Conservation (phyloP, 495 filamentous ascomycete species). For the Umbilicaria muhlenbergii region DNA sequence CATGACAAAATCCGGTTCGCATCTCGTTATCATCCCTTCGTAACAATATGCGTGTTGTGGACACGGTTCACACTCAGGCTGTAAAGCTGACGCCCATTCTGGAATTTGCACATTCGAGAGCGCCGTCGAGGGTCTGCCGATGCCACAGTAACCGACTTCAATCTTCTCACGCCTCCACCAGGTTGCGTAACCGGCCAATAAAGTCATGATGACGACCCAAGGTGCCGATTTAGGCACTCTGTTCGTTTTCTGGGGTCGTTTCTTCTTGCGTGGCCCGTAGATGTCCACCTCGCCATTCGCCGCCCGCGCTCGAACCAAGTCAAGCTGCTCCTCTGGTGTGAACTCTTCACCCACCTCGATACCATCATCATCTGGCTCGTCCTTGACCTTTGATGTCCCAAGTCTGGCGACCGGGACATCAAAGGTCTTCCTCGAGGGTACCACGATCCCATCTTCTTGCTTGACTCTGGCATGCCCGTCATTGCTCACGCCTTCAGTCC, state of each 20-base stretch:
- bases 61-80: slow-evolving; percentile 82
- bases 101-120: slow-evolving; percentile 36
- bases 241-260: slow-evolving; percentile 20
- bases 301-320: slow-evolving; percentile 46
- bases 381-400: slow-evolving; percentile 16
- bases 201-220: slow-evolving; percentile 46
- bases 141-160: slow-evolving; percentile 85
- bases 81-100: slow-evolving; percentile 48
- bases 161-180: slow-evolving; percentile 93
- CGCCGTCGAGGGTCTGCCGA: slow-evolving; percentile 49
- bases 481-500: slow-evolving; percentile 14
- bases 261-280: slow-evolving; percentile 14
- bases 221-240: slow-evolving; percentile 34
- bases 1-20: slow-evolving; percentile 76
- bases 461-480: slow-evolving; percentile 8
- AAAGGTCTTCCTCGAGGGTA: slow-evolving; percentile 28
- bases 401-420: slow-evolving; percentile 27
- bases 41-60: slow-evolving; percentile 86
- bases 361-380: slow-evolving; percentile 20
- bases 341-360: slow-evolving; percentile 74
- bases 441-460: slow-evolving; percentile 22
- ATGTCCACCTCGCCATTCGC: slow-evolving; percentile 21
- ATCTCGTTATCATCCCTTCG: slow-evolving; percentile 54
- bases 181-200: slow-evolving; percentile 54
- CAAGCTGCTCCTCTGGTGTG: slow-evolving; percentile 75